Evolutionary conservation across 208 protist species (phyloP).

Genomic region (Leishmania tropica): DNA sequence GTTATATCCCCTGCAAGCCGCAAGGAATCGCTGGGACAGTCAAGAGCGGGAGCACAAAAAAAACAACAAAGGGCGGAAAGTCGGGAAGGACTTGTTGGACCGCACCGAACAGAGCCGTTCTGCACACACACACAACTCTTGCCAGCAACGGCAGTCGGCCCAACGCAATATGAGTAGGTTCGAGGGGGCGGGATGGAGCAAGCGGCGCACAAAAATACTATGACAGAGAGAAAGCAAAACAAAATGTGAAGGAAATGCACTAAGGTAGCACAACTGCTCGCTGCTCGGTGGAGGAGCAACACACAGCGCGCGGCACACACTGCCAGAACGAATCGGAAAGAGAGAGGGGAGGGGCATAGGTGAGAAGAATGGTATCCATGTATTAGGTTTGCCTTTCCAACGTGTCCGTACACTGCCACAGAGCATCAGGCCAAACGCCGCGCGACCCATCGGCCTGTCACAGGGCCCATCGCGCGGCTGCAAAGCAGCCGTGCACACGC

Average conservation of each 20-base stretch:
- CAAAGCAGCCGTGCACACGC: too few relatives aligned
- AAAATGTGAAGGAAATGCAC: not conserved
- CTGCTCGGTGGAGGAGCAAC: not conserved
- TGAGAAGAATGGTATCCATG: not conserved
- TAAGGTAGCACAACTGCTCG: not conserved
- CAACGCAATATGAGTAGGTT: not conserved
- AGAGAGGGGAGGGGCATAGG: not conserved
- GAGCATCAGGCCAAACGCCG: not conserved
- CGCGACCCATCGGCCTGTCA: not conserved
- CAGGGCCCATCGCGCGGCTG: not conserved
- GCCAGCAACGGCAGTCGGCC: not conserved
- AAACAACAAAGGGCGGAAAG: not conserved
- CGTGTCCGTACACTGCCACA: not conserved
- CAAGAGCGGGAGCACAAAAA: not conserved
- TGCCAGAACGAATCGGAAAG: too few relatives aligned
- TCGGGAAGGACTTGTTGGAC: not conserved
- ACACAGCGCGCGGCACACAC: conserved; percentile 3
- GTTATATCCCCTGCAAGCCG: not conserved
- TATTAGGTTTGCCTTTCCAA: not conserved
- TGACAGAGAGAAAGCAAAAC: not conserved
- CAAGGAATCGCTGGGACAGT: not conserved
- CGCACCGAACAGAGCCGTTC: not conserved
- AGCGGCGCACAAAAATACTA: too few relatives aligned
- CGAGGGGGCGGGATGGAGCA: not conserved
- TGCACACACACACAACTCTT: not conserved